A percentile compares a stretch with the other conserved stretches of the same genome.
Evolutionary conservation across 306 rosid species (phyloP).

Genomic region (Vicia sativa): DNA sequence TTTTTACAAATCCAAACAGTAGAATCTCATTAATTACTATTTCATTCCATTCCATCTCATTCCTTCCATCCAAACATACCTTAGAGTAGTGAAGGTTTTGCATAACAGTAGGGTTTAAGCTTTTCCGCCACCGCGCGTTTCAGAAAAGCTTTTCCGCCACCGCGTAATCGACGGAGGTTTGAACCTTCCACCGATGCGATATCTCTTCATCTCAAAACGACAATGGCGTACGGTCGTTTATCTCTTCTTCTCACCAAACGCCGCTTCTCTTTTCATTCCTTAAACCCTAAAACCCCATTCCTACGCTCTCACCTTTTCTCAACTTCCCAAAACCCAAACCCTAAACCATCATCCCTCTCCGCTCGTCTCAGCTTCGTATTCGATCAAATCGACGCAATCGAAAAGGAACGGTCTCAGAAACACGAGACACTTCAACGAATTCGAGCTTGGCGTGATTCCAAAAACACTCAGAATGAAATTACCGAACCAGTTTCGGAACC

Average conservation of each 20-base stretch:
- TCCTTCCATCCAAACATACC: too few species aligned
- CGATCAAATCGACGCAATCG: slow-evolving; percentile 92
- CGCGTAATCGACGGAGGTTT: slow-evolving; percentile 41
- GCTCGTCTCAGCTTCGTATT: slow-evolving; percentile 89
- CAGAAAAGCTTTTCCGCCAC: slow-evolving; percentile 17
- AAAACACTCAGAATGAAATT: slow-evolving; percentile 38
- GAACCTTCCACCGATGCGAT: neutral
- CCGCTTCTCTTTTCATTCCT: slow-evolving; percentile 38
- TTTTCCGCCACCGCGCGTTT: too few species aligned
- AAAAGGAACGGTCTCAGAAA: slow-evolving; percentile 76
- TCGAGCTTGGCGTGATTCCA: slow-evolving; percentile 84
- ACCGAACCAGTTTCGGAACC: slow-evolving; percentile 25
- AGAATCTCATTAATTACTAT: too few species aligned
- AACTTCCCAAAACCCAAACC: slow-evolving; percentile 42
- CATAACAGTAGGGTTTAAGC: too few species aligned
- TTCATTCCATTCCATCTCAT: too few species aligned
- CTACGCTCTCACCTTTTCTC: slow-evolving; percentile 46
- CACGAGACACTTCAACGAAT: slow-evolving; percentile 87
- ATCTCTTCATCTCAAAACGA: neutral
- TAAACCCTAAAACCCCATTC: slow-evolving; percentile 43
- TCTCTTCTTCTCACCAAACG: slow-evolving; percentile 71
- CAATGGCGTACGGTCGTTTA: slow-evolving; percentile 62
- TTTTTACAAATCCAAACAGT: too few species aligned
- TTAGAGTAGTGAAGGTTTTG: too few species aligned
- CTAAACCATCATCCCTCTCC: slow-evolving; percentile 70